These are phyloP conservation scores for Leucogyrophana mollusca DNA, from an alignment of 768 basidiomycete genomes.

Conservation along the genomic window DNA sequence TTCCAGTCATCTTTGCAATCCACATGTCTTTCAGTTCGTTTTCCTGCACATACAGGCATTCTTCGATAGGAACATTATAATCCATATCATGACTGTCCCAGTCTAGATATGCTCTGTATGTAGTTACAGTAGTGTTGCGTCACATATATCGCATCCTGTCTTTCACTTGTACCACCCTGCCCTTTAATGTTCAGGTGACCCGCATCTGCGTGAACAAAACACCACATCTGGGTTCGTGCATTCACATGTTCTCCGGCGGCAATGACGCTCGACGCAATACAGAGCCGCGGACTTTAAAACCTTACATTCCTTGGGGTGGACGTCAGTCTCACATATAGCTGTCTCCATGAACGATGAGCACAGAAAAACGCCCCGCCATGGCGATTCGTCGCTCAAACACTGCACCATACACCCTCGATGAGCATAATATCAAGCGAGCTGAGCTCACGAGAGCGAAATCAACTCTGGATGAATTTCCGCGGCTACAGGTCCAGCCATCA, in stretches of 20 bases:
- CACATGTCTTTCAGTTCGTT: too few species aligned
- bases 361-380: conserved; percentile 14
- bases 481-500: neutral
- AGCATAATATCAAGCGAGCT: neutral
- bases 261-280: neutral
- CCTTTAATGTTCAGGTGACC: neutral
- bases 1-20: neutral
- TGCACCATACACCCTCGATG: conserved; percentile 17
- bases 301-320: neutral
- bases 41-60: conserved; percentile 6
- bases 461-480: conserved; percentile 5
- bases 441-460: conserved; percentile 6
- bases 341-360: neutral
- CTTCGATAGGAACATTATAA: conserved; percentile 17
- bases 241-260: too few species aligned
- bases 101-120: conserved; percentile 4
- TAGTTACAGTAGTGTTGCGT: conserved; percentile 1
- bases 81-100: conserved; percentile 9
- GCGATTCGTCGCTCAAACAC: conserved; percentile 30
- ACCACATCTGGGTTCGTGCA: too few species aligned
- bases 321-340: neutral
- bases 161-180: neutral
- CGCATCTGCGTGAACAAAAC: neutral
- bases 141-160: neutral
- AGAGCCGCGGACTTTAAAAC: conserved; percentile 11